A percentile compares a stretch with the other conserved stretches of the same genome.
Conservation (phyloP, 139 green algal genomes). For the Chlorella sp. region DNA sequence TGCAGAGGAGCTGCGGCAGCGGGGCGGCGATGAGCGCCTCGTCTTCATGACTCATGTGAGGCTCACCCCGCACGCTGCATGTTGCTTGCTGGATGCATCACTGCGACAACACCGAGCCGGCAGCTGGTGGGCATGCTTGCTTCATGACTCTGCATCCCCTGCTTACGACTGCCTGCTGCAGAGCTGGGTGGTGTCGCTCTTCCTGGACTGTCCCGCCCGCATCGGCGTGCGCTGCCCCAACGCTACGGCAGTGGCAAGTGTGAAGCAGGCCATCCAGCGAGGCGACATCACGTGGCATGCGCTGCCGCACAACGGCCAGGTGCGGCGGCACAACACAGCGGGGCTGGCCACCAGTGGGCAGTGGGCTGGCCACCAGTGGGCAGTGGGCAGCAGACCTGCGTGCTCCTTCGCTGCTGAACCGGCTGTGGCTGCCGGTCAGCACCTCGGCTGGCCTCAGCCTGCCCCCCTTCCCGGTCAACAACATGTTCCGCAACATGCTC, state of each 20-base stretch:
- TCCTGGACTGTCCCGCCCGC: conserved; percentile 61
- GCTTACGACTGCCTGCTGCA: conserved; percentile 34
- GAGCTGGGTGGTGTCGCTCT: conserved; percentile 63
- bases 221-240: conserved; percentile 64
- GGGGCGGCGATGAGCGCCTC: conserved; percentile 38
- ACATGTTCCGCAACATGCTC: too few species aligned
- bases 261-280: conserved; percentile 44
- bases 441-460: too few species aligned
- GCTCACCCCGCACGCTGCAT: neutral
- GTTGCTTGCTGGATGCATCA: neutral
- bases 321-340: neutral
- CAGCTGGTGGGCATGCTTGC: neutral
- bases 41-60: conserved; percentile 21
- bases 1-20: conserved; percentile 23
- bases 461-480: too few species aligned
- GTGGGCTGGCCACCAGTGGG: too few species aligned
- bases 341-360: too few species aligned
- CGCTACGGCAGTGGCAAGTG: conserved; percentile 5
- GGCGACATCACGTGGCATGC: conserved; percentile 59
- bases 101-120: neutral
- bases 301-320: conserved; percentile 66
- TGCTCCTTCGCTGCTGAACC: too few species aligned
- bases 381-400: too few species aligned
- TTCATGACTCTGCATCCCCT: too few species aligned
- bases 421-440: too few species aligned